phyloP scores from a whole-genome alignment of 2,329 filamentous ascomycete species.

The Pseudogymnoascus destructans region DNA sequence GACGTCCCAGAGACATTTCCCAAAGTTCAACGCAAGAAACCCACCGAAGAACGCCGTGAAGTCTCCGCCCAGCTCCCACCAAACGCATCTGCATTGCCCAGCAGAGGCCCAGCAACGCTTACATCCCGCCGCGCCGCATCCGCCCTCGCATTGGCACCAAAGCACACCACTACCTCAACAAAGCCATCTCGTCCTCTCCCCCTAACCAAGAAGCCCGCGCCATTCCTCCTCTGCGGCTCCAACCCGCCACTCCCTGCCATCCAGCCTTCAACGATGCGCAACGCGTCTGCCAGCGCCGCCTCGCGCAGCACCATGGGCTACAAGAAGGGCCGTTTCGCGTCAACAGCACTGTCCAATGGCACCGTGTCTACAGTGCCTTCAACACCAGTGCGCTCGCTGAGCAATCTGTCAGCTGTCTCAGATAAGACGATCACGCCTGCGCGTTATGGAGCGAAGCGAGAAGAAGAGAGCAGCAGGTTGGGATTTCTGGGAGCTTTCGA shows the following conservation, averaged over 20 bases:
- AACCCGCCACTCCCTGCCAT: constrained; percentile 30
- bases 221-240: constrained; percentile 11
- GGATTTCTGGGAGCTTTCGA: constrained; percentile 48
- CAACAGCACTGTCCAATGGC: constrained; percentile 26
- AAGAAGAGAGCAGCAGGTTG: constrained; percentile 31
- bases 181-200: constrained; percentile 20
- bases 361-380: neutral
- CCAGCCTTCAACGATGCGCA: constrained; percentile 38
- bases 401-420: constrained; percentile 16
- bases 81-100: constrained; percentile 16
- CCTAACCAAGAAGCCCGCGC: constrained; percentile 27
- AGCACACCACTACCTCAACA: constrained; percentile 22
- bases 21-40: constrained; percentile 22
- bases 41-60: neutral
- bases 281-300: constrained; percentile 48
- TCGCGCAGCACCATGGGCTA: constrained; percentile 80
- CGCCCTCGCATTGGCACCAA: constrained; percentile 34
- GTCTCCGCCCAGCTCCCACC: constrained; percentile 9
- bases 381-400: neutral
- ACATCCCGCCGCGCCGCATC: constrained; percentile 42
- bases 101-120: constrained; percentile 36
- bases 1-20: constrained; percentile 38
- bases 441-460: constrained; percentile 29
- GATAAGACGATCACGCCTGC: constrained; percentile 26
- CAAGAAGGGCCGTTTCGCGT: constrained; percentile 54